Conservation (phyloP, 805 yeast genomes). For the Yarrowia hollandica region DNA sequence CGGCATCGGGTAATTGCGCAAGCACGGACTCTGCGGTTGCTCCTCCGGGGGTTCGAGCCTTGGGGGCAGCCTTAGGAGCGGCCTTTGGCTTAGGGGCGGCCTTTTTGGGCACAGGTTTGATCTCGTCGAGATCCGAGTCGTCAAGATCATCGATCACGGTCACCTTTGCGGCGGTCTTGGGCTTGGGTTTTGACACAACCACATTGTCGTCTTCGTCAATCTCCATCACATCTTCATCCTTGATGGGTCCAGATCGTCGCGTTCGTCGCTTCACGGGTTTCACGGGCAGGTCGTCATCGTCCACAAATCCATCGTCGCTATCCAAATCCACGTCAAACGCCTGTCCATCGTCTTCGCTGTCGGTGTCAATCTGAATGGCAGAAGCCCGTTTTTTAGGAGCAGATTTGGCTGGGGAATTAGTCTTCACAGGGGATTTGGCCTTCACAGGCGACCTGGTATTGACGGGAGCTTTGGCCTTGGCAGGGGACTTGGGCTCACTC, state of each 20-base stretch:
- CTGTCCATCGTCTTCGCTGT: neutral
- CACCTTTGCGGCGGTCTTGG: neutral
- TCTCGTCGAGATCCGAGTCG: slow-evolving; percentile 20
- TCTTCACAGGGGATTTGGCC: neutral
- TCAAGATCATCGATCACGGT: slow-evolving; percentile 20
- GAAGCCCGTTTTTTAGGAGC: slow-evolving; percentile 6
- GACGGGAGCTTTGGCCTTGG: neutral
- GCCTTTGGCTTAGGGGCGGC: slow-evolving; percentile 14
- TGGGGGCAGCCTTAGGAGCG: slow-evolving; percentile 29
- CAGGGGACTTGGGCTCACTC: neutral
- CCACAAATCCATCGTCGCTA: slow-evolving; percentile 16
- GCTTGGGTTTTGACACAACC: neutral
- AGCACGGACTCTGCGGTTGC: slow-evolving; percentile 57
- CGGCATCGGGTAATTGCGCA: slow-evolving; percentile 71
- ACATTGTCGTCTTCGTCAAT: slow-evolving; percentile 16
- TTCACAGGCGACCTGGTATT: neutral
- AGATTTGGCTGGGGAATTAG: neutral
- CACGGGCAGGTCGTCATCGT: slow-evolving; percentile 1
- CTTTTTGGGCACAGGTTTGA: slow-evolving; percentile 10
- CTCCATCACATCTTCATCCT: slow-evolving; percentile 17
- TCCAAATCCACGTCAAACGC: neutral
- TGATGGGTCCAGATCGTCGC: slow-evolving; percentile 4
- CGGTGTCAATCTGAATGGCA: neutral
- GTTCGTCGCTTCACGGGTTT: slow-evolving; percentile 17
- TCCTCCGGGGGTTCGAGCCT: slow-evolving; percentile 24